Conservation (phyloP, 805 yeast species). For the Nakazawaea siamensis region DNA sequence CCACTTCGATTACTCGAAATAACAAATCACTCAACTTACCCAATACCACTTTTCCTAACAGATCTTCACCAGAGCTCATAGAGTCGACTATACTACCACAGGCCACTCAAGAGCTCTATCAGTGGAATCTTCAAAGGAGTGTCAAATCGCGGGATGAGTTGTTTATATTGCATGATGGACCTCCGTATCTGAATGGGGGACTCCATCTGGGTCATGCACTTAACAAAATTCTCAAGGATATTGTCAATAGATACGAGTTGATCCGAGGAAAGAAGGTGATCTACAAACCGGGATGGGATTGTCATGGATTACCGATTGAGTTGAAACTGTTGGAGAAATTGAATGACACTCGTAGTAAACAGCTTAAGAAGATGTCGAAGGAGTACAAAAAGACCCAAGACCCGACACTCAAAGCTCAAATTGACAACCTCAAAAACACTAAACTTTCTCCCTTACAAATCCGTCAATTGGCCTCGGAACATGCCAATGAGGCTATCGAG, state of each 20-base stretch:
- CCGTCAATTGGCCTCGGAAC: conserved; percentile 54
- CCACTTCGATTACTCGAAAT: too few relatives aligned
- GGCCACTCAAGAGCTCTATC: conserved; percentile 53
- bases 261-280: conserved; percentile 52
- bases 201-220: conserved; percentile 89
- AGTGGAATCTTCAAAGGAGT: conserved; percentile 39
- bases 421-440: conserved; percentile 12
- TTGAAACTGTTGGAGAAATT: conserved; percentile 60
- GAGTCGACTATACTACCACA: conserved; percentile 37
- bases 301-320: conserved; percentile 97
- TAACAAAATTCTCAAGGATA: conserved; percentile 84
- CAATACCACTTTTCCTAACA: conserved; percentile 54
- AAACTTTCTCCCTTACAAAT: conserved; percentile 40
- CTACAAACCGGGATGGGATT: conserved; percentile 96
- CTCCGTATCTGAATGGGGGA: conserved; percentile 97
- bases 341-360: conserved; percentile 20
- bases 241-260: conserved; percentile 66
- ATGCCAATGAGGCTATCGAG: conserved; percentile 62
- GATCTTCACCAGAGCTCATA: conserved; percentile 41
- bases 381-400: conserved; percentile 14
- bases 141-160: conserved; percentile 25
- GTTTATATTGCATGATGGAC: conserved; percentile 89
- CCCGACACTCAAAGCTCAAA: conserved; percentile 6
- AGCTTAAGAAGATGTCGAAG: conserved; percentile 21
- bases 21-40: conserved; percentile 62